Evolutionary conservation across 2,329 filamentous ascomycete species (phyloP), one percentile per base, ranked within the genome.

Genomic region (Diaporthe helianthi): DNA sequence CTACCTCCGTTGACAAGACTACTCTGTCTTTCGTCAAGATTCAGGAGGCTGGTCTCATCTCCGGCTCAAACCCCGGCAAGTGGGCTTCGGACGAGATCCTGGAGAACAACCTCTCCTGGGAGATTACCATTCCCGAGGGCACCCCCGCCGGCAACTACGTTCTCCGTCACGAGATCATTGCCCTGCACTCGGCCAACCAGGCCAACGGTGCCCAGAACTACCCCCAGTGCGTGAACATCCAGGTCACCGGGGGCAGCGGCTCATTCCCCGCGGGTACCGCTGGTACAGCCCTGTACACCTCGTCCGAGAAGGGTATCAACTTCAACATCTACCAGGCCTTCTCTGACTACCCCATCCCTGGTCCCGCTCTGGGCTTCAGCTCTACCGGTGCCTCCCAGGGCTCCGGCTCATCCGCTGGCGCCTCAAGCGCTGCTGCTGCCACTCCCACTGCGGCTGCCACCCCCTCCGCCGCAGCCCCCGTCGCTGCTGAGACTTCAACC

Each of bases 1-100:
- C 88, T 76, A 80, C 84, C 46, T 76, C 77, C 0, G 86, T 84
- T 68, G 83, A 86, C 77, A 86, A 87, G 78, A 79, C 77, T 2
- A 75, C 79, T 6, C 82, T 90, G 36, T 78, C 85, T 72, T 91
- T 86, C 78, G 87, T 89, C 84, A 92, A 92, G 83, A 90, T 91
- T 69, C 83, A 85, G 47, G 83, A 83, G 68, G 81, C 77, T 41
- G 89, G 89, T 69, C 82, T 88, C 72, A 79, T 85, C 70, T 75
- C 80, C 71, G 80, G 79, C 54, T 80, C 76, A 63, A 76, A 78
- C 82, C 69, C 69, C 0, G 83, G 84, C 24, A 78, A 76, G 52
- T 90, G 87, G 86, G 87, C 85, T 65, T 77, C 84, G 44, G 85
- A 88, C 73, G 75, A 79, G 68, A 75, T 86, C 72, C 80, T 84